These are phyloP conservation scores for Pichia kluyveri DNA, from an alignment of 805 yeast species.

Conservation along the genomic window DNA sequence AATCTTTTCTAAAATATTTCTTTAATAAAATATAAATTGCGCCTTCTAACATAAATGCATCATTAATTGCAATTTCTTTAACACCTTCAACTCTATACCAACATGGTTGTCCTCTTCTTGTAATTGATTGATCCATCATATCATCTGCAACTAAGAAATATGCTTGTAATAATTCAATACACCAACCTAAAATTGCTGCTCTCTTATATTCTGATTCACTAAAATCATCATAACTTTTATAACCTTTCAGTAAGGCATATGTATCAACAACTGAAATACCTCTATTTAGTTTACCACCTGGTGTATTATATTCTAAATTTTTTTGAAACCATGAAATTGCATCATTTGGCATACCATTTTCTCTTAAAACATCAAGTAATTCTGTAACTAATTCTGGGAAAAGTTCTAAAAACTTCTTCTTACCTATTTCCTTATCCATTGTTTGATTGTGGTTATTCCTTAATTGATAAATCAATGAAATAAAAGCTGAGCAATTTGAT, in stretches of 20 bases:
- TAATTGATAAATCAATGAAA: too few species aligned
- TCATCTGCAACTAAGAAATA: constrained; percentile 96
- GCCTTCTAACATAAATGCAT: constrained; percentile 93
- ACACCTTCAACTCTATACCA: constrained; percentile 84
- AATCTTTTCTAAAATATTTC: constrained; percentile 74
- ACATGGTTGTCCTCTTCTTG: constrained; percentile 98
- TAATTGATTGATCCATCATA: constrained; percentile 94
- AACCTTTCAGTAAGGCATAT: constrained; percentile 67
- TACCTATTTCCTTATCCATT: constrained; percentile 33
- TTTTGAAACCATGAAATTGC: constrained; percentile 80
- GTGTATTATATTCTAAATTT: constrained; percentile 74
- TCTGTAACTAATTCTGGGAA: constrained; percentile 78
- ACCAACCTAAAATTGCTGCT: constrained; percentile 90
- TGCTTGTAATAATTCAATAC: constrained; percentile 89
- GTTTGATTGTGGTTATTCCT: background rate
- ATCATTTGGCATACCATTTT: constrained; percentile 75
- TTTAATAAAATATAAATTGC: constrained; percentile 84
- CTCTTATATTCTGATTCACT: constrained; percentile 61
- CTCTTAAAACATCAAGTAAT: constrained; percentile 47
- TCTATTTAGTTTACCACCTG: constrained; percentile 95
- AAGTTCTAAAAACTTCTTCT: constrained; percentile 49
- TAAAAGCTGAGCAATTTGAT: too few species aligned
- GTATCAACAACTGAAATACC: constrained; percentile 95
- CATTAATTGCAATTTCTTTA: constrained; percentile 92
- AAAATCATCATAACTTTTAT: constrained; percentile 49